Evolutionary conservation across 2,329 filamentous ascomycete genomes (phyloP), one percentile per base, ranked within the genome.

Genomic region (Xylariaceae sp.): DNA sequence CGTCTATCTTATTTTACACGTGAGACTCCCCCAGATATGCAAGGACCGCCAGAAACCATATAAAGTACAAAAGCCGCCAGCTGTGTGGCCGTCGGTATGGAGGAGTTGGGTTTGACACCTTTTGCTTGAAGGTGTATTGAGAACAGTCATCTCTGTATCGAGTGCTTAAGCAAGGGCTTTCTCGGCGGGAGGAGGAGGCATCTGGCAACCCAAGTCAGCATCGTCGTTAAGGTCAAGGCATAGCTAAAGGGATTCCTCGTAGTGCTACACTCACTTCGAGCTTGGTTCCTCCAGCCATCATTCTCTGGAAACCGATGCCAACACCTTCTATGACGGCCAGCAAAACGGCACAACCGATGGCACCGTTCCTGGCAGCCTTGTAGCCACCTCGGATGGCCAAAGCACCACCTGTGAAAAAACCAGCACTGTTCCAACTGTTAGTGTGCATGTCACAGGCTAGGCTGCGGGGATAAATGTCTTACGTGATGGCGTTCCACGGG

Each of bases 321-420:
- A 97, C 94, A 63, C 94, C 92, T 72, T 99, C 92, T 57, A 99
- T 97, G 58, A 99, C 92, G 44, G 89, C 94, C 41, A 99, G 78
- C 64, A 99, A 81, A 58, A 96, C 88, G 22, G 90, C 94, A 70
- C 94, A 97, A 60, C 92, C 94, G 64, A 99, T 97, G 55, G 94
- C 94, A 53, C 90, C 91, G 72, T 97, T 97, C 63, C 94, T 81
- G 56, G 94, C 90, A 18, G 92, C 90, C 76, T 89, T 91, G 70
- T 87, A 86, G 51, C 94, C 94, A 63, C 94, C 94, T 73, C 94
- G 83, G 55, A 97, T 85, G 45, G 94, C 94, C 32, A 99, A 80
- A 30, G 92, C 83, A 60, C 94, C 94, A 64, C 90, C 91, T 5
- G 94, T 97, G 72, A 96, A 92, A 79, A 96, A 96, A 47, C 94